Conservation (phyloP, 1,139 yeast species). For the Zygosaccharomyces pseudobailii region DNA sequence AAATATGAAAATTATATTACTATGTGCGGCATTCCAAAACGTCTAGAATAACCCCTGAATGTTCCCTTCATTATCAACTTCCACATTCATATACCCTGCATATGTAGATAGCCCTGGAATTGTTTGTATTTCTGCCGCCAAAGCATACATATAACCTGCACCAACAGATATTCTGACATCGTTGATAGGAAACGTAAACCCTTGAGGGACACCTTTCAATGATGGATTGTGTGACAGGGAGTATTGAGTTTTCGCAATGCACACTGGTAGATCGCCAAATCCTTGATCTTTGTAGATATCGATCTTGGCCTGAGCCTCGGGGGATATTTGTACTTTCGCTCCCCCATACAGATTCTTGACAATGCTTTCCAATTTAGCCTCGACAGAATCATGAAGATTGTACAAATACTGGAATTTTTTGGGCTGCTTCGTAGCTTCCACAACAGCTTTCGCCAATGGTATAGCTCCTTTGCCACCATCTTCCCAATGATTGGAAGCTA, state of each 20-base stretch:
- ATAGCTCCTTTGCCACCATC: constrained; percentile 75
- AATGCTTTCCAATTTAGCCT: constrained; percentile 57
- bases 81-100: constrained; percentile 82
- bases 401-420: constrained; percentile 53
- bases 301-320: constrained; percentile 62
- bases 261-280: constrained; percentile 67
- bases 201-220: constrained; percentile 79
- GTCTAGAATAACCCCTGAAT: constrained; percentile 67
- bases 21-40: too few species aligned
- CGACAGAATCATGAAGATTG: constrained; percentile 55
- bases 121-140: constrained; percentile 80
- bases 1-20: not conserved
- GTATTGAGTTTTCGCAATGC: constrained; percentile 82
- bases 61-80: constrained; percentile 71
- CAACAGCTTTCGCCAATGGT: constrained; percentile 64
- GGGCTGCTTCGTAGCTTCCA: constrained; percentile 47
- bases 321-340: constrained; percentile 58
- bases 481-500: constrained; percentile 75
- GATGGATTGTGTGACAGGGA: constrained; percentile 76
- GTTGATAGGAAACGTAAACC: constrained; percentile 72
- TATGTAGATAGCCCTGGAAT: constrained; percentile 81
- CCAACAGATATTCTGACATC: constrained; percentile 79
- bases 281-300: constrained; percentile 66
- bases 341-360: constrained; percentile 79
- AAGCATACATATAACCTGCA: constrained; percentile 77